Conservation (phyloP, 2,329 filamentous ascomycete genomes). For the Epichloe sp. region DNA sequence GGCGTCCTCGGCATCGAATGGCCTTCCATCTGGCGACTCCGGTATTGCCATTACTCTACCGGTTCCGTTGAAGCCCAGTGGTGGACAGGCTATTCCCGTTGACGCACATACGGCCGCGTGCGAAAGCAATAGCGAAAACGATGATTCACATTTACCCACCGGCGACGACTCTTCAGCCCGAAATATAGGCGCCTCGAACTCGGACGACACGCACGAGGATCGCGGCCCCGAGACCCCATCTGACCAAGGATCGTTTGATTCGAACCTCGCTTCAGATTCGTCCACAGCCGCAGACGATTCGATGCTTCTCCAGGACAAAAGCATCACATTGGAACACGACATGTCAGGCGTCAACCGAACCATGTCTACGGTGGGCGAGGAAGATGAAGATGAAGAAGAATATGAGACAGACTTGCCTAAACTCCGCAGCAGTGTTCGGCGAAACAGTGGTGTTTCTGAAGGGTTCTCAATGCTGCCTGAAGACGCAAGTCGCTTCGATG, state of each 20-base stretch:
- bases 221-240: neutral
- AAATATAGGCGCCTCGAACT: neutral
- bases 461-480: slow-evolving; percentile 27
- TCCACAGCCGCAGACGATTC: neutral
- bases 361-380: slow-evolving; percentile 9
- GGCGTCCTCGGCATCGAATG: neutral
- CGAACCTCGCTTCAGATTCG: neutral
- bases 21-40: neutral
- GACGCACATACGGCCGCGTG: neutral
- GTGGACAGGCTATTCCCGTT: neutral
- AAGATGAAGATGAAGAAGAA: slow-evolving; percentile 8
- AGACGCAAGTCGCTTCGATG: slow-evolving; percentile 24
- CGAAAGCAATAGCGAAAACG: neutral
- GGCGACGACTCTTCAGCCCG: neutral
- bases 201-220: neutral
- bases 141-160: neutral
- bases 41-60: neutral
- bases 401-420: slow-evolving; percentile 24
- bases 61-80: neutral
- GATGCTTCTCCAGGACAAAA: neutral
- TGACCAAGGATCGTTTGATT: neutral
- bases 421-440: slow-evolving; percentile 17
- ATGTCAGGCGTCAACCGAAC: slow-evolving; percentile 6
- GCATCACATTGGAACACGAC: slow-evolving; percentile 4
- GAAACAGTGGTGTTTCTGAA: slow-evolving; percentile 20